Percentiles rank a stretch among this genome's conserved stretches.
phyloP scores from a whole-genome alignment of 176 grass and related monocot species.

The Phoenix dactylifera region DNA sequence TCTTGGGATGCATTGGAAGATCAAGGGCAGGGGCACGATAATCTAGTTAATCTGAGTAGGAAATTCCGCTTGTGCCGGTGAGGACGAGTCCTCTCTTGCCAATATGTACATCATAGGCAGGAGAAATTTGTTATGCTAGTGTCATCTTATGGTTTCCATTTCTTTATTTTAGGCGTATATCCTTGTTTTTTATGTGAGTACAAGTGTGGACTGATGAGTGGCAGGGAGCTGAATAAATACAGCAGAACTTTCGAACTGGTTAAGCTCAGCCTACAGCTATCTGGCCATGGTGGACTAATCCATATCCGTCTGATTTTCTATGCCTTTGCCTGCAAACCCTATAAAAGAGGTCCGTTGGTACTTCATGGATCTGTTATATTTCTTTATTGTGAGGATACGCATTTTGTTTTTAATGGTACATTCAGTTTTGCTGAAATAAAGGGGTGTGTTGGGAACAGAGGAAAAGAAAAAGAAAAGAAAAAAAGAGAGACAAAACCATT shows the following conservation, averaged over 20 bases:
- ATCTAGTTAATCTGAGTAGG: conserved; percentile 65
- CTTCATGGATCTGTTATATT: too few relatives aligned
- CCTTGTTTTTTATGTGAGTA: too few relatives aligned
- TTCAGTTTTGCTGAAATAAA: too few relatives aligned
- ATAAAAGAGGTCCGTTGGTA: conserved; percentile 69
- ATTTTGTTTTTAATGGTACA: too few relatives aligned
- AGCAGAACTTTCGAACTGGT: conserved; percentile 65
- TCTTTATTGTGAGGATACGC: too few relatives aligned
- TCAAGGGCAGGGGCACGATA: conserved; percentile 42
- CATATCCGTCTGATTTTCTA: conserved; percentile 77
- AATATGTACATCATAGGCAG: not conserved
- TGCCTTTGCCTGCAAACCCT: conserved; percentile 84
- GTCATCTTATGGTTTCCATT: too few relatives aligned
- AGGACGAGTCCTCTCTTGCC: conserved; percentile 2
- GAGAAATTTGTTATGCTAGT: too few relatives aligned
- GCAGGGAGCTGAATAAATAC: conserved; percentile 66
- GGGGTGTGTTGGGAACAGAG: too few relatives aligned
- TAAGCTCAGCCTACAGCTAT: conserved; percentile 88
- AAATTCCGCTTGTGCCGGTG: conserved; percentile 80
- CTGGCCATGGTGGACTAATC: conserved; percentile 93
- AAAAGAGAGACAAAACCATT: too few relatives aligned
- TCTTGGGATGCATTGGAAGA: conserved; percentile 67
- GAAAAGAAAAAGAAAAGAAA: too few relatives aligned
- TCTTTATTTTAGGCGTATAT: too few relatives aligned
- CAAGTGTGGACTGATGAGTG: not conserved